phyloP scores from a whole-genome alignment of 1,139 yeast genomes.

The Pichia sp. region DNA sequence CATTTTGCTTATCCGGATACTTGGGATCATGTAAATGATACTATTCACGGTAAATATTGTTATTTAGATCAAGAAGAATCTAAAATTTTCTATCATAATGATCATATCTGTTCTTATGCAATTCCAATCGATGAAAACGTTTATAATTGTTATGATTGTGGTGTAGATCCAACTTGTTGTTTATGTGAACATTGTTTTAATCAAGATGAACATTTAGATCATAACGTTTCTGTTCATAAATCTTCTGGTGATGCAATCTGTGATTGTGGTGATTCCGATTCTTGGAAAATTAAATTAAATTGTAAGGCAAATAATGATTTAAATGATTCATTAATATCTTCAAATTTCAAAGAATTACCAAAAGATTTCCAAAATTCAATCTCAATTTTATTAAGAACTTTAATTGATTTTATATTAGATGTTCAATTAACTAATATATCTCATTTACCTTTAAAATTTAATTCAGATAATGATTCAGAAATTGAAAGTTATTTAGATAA shows the following conservation, averaged over 20 bases:
- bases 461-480: background rate
- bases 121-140: constrained; percentile 56
- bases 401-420: constrained; percentile 44
- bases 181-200: constrained; percentile 65
- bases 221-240: constrained; percentile 48
- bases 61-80: constrained; percentile 16
- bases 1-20: constrained; percentile 16
- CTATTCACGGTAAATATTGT: constrained; percentile 16
- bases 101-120: constrained; percentile 57
- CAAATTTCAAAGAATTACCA: constrained; percentile 12
- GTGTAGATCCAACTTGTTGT: constrained; percentile 69
- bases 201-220: constrained; percentile 56
- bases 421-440: constrained; percentile 25
- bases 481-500: background rate
- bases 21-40: constrained; percentile 19
- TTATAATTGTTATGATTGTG: constrained; percentile 62
- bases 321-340: constrained; percentile 3
- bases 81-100: constrained; percentile 31
- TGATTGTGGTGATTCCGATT: constrained; percentile 88
- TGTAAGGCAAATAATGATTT: constrained; percentile 42
- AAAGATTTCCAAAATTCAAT: constrained; percentile 22
- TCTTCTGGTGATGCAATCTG: constrained; percentile 59
- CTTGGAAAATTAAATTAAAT: constrained; percentile 53
- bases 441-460: constrained; percentile 14
- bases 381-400: constrained; percentile 30